Percentiles rank a stretch among this genome's conserved stretches.
Conservation (phyloP, 108 stramenopile species). For the Skeletonema potamos region DNA sequence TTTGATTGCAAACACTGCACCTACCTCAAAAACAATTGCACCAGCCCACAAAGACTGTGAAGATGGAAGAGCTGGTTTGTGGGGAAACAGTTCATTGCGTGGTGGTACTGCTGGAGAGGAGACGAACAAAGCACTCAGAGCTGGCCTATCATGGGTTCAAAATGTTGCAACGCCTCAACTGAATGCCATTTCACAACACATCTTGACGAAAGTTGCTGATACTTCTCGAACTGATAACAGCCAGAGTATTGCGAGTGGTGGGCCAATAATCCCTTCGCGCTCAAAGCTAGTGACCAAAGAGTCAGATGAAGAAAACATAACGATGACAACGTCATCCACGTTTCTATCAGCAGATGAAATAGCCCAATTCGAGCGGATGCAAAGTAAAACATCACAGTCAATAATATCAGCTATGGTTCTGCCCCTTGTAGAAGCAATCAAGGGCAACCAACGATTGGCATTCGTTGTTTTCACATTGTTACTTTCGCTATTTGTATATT, state of each 20-base stretch:
- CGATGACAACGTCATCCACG: constrained; percentile 24
- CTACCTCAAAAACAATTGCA: background rate
- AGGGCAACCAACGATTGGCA: constrained; percentile 28
- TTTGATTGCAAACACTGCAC: constrained; percentile 5
- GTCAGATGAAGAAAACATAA: constrained; percentile 24
- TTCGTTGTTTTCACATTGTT: constrained; percentile 29
- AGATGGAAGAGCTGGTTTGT: background rate
- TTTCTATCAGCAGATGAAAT: constrained; percentile 31
- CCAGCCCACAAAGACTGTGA: background rate
- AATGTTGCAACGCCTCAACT: constrained; percentile 43
- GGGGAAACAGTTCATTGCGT: background rate
- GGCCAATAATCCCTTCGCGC: constrained; percentile 34
- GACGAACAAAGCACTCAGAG: constrained; percentile 21
- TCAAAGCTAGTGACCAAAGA: background rate
- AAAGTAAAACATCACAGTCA: constrained; percentile 13
- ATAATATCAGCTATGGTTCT: constrained; percentile 1
- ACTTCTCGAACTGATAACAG: background rate
- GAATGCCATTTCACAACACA: constrained; percentile 30
- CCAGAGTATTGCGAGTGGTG: background rate
- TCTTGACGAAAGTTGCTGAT: constrained; percentile 36
- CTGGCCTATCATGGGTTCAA: constrained; percentile 31
- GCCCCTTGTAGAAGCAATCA: constrained; percentile 3
- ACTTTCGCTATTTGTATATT: constrained; percentile 29
- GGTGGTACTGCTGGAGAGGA: constrained; percentile 19
- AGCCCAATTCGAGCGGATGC: constrained; percentile 33